Evolutionary conservation across 1,139 yeast species (phyloP), one percentile per base, ranked within the genome.

Genomic region (Suhomyces atakaporum): DNA sequence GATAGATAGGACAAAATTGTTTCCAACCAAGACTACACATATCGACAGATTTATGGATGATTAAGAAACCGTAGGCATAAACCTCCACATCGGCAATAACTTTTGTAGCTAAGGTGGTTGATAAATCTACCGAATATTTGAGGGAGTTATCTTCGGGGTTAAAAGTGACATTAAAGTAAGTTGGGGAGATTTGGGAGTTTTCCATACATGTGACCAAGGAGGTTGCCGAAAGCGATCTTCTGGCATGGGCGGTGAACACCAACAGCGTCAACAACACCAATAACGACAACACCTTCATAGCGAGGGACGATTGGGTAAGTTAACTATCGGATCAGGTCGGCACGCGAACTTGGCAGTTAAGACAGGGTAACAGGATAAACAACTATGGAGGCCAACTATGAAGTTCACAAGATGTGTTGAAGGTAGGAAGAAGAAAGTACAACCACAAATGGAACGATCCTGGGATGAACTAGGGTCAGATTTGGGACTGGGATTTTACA

Each of bases 201-300:
- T 79, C 80, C 83, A 80, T 79, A 65, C 94, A 84, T 16, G 87
- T 77, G 33, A 84, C 90, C 47, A 84, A 65, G 4, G 92, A 83
- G 5, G 82, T 66, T 4, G 90, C 87, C 12, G 66, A 56, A 27
- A 83, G 69, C 23, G 63, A 51, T 44, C 84, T 66, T 37, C 50
- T 55, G 23, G 66, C 71, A 5, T 15, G 13, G 8, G 34, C 45
- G 13, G 30, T 10, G 25, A 35, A 33, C 16, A 33, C 33, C 26
- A 18, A 26, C 25, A 30, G 33, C 24, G 36, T 22, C 30, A 38
- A 32, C 14, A 38, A 31, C 24, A 38, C 32, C 35, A 29, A 13
- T 20, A 33, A 22, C 15, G 27, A 25, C 13, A 22, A 27, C 9
- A 31, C 20, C 27, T 33, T 27, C 41, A 38, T 37, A 16, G 33